A percentile compares a stretch with the other conserved stretches of the same genome.
These are phyloP conservation scores for Cardamine resedifolia DNA, from an alignment of 345 rosid species.

Conservation along the genomic window DNA sequence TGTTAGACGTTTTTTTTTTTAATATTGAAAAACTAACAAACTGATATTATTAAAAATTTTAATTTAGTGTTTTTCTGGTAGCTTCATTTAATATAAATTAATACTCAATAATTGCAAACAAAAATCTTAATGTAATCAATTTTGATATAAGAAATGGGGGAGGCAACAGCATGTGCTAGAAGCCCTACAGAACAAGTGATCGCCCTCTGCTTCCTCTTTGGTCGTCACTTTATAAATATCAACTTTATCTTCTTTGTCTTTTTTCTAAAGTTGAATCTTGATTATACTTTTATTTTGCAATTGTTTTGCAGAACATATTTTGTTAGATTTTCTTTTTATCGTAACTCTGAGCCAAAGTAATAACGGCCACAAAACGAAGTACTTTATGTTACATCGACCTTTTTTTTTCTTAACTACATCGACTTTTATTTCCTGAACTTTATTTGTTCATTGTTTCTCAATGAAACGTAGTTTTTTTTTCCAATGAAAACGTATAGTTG, in stretches of 20 bases:
- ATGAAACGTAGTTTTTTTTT: no score
- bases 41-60: neutral
- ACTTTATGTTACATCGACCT: neutral
- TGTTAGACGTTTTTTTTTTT: neutral
- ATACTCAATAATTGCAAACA: neutral
- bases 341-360: neutral
- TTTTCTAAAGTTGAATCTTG: conserved; percentile 10
- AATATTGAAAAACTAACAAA: neutral
- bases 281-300: neutral
- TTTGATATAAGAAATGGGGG: neutral
- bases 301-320: neutral
- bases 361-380: conserved; percentile 6
- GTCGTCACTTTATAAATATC: conserved; percentile 9
- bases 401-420: neutral
- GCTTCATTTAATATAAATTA: neutral
- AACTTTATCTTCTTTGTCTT: conserved; percentile 33
- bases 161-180: conserved; percentile 35
- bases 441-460: neutral
- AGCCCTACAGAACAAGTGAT: conserved; percentile 36
- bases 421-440: neutral
- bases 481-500: neutral
- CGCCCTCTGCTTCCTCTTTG: conserved; percentile 10
- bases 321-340: neutral
- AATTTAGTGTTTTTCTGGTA: neutral
- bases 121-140: neutral